Evolutionary conservation across 495 filamentous ascomycete genomes (phyloP).

Genomic region (Penicillium daleae): DNA sequence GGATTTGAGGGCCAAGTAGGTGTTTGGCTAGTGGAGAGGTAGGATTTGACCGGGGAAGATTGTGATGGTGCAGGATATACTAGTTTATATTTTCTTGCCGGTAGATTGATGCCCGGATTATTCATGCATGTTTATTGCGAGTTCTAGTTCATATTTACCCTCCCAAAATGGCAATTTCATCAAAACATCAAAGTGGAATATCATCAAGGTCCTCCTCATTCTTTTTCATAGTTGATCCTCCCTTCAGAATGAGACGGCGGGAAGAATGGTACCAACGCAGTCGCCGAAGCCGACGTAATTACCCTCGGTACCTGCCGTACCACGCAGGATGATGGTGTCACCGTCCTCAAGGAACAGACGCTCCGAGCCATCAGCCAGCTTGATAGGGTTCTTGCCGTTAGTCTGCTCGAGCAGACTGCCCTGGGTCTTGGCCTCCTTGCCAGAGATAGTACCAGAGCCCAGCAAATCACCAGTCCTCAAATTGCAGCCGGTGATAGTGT

Average conservation of each 20-base stretch:
- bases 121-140: conserved; percentile 1
- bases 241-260: conserved; percentile 40
- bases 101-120: background rate
- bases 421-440: conserved; percentile 58
- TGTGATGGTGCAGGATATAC: background rate
- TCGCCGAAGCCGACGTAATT: conserved; percentile 74
- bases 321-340: conserved; percentile 74
- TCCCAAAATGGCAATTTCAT: conserved; percentile 13
- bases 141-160: conserved; percentile 12
- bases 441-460: conserved; percentile 89
- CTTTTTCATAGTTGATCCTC: background rate
- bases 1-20: conserved; percentile 40
- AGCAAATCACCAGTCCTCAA: conserved; percentile 82
- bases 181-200: conserved; percentile 3
- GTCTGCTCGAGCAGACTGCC: conserved; percentile 86
- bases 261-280: conserved; percentile 63
- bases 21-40: background rate
- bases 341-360: conserved; percentile 84
- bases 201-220: conserved; percentile 5
- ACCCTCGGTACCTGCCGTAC: conserved; percentile 64
- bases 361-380: conserved; percentile 69
- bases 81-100: background rate
- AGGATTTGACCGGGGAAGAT: background rate
- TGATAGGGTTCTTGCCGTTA: conserved; percentile 65
- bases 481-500: conserved; percentile 83